Percentiles rank a stretch among this genome's conserved stretches.
Conservation (phyloP, 176 grass and related monocot genomes). For the Cenchrus fungigraminus region DNA sequence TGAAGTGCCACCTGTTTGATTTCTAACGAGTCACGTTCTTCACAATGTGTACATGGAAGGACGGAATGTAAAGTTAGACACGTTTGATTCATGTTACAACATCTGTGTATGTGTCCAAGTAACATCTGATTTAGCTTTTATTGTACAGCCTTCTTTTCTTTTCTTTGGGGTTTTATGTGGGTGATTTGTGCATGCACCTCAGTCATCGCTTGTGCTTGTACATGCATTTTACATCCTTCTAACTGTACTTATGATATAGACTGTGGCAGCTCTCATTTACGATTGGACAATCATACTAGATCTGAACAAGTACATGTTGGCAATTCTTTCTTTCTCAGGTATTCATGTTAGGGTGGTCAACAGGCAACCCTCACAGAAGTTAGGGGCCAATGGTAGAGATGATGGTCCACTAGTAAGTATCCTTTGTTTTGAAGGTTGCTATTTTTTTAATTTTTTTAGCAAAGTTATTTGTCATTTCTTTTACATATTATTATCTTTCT, state of each 20-base stretch:
- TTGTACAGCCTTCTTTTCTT: constrained; percentile 8
- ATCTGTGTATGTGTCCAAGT: background rate
- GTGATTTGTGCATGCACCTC: constrained; percentile 15
- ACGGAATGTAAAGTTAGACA: background rate
- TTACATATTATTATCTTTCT: constrained; percentile 7
- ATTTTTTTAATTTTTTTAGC: constrained; percentile 21
- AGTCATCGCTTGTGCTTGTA: constrained; percentile 29
- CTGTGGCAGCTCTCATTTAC: background rate
- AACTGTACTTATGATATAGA: constrained; percentile 4
- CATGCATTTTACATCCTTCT: constrained; percentile 28
- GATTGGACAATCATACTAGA: constrained; percentile 23
- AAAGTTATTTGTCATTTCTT: background rate
- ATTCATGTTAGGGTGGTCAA: constrained; percentile 56
- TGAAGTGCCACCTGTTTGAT: constrained; percentile 26
- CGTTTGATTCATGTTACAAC: background rate
- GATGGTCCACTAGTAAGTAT: constrained; percentile 74
- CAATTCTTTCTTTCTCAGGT: constrained; percentile 56
- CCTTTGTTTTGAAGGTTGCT: constrained; percentile 39
- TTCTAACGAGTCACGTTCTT: constrained; percentile 1
- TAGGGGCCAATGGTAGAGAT: constrained; percentile 79
- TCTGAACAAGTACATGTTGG: constrained; percentile 31
- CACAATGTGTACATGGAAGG: constrained; percentile 28
- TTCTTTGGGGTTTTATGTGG: background rate
- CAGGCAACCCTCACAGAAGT: constrained; percentile 52
- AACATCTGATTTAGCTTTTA: constrained; percentile 16